Percentiles rank a stretch among this genome's conserved stretches.
Evolutionary conservation across 345 rosid genomes (phyloP).

Genomic region (Gossypium arboreum): DNA sequence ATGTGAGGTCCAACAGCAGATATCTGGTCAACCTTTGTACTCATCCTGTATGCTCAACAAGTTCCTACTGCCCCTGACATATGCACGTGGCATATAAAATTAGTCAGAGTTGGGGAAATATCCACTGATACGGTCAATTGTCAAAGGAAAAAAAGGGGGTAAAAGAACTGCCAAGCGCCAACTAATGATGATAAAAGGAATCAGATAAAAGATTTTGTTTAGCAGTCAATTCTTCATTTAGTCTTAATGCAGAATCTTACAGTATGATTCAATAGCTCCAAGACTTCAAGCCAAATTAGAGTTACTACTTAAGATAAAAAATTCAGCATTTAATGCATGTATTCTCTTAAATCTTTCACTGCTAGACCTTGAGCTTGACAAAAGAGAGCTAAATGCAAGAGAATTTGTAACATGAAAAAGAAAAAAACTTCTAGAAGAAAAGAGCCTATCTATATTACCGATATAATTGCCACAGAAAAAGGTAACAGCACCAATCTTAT

Average conservation of each 20-base stretch:
- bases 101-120: background rate
- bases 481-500: background rate
- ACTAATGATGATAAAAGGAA: background rate
- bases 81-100: background rate
- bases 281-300: background rate
- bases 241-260: background rate
- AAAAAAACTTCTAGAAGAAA: conserved; percentile 1
- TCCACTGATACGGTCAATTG: background rate
- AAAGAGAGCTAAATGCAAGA: background rate
- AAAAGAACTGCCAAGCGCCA: background rate
- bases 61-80: background rate
- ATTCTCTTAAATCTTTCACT: background rate
- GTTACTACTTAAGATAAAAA: background rate
- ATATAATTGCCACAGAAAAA: background rate
- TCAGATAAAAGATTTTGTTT: background rate
- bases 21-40: conserved; percentile 28
- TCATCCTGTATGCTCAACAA: conserved; percentile 18
- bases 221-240: background rate
- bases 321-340: background rate
- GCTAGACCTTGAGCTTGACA: background rate
- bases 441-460: background rate
- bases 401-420: background rate
- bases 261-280: background rate
- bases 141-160: too few relatives aligned
- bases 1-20: conserved; percentile 25